A percentile compares a stretch with the other conserved stretches of the same genome.
Conservation (phyloP, 2,329 filamentous ascomycete species). For the Fusarium praegraminearum region DNA sequence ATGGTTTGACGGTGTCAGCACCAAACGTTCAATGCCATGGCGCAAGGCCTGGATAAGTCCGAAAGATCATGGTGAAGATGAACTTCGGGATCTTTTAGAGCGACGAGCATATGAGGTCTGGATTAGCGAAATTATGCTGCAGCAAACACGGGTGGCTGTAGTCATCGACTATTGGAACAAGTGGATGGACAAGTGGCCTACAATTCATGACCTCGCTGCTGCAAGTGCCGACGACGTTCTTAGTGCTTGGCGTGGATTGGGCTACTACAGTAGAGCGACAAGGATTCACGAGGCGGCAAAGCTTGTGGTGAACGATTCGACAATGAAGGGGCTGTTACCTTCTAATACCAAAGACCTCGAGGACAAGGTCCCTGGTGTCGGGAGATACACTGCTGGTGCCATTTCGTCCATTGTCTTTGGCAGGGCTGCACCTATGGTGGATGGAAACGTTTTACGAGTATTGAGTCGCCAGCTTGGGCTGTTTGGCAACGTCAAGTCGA, state of each 20-base stretch:
- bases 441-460: slow-evolving; percentile 72
- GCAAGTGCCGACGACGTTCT: slow-evolving; percentile 68
- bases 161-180: slow-evolving; percentile 73
- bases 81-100: slow-evolving; percentile 60
- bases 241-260: slow-evolving; percentile 69
- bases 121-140: slow-evolving; percentile 76
- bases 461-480: slow-evolving; percentile 71
- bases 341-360: slow-evolving; percentile 59
- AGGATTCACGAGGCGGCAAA: slow-evolving; percentile 69
- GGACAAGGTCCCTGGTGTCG: slow-evolving; percentile 68
- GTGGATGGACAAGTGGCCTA: slow-evolving; percentile 72
- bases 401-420: slow-evolving; percentile 73
- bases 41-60: slow-evolving; percentile 69
- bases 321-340: slow-evolving; percentile 63
- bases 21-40: slow-evolving; percentile 68
- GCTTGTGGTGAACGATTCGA: slow-evolving; percentile 58
- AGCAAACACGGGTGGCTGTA: slow-evolving; percentile 72
- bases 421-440: slow-evolving; percentile 69
- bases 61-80: slow-evolving; percentile 40
- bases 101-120: slow-evolving; percentile 73
- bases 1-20: slow-evolving; percentile 65
- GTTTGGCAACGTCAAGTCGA: slow-evolving; percentile 67
- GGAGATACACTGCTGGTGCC: slow-evolving; percentile 72
- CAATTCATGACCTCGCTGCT: slow-evolving; percentile 65
- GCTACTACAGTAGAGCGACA: slow-evolving; percentile 74